Percentiles rank a stretch among this genome's conserved stretches.
Conservation (phyloP, 208 protist genomes). For the Crithidia brevicula region DNA sequence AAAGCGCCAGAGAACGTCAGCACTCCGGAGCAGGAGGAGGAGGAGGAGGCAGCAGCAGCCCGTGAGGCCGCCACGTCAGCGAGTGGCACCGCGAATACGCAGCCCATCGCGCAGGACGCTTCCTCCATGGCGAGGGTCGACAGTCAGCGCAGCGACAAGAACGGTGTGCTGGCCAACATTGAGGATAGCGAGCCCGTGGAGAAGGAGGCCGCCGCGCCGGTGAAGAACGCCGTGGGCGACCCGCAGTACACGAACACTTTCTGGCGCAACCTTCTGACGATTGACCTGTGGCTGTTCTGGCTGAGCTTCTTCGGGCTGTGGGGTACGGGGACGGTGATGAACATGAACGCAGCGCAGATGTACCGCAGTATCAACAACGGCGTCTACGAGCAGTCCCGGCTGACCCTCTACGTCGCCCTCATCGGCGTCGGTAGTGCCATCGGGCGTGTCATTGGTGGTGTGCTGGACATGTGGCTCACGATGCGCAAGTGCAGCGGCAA, state of each 20-base stretch:
- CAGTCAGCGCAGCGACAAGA: not conserved
- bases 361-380: constrained; percentile 68
- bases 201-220: constrained; percentile 3
- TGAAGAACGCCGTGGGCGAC: constrained; percentile 31
- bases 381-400: constrained; percentile 30
- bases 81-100: not conserved
- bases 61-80: not conserved
- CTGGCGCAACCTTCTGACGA: constrained; percentile 67
- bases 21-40: constrained; percentile 8
- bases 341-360: constrained; percentile 78
- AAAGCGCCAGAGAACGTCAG: not conserved
- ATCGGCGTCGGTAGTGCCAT: constrained; percentile 75
- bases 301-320: constrained; percentile 71
- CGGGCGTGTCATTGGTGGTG: constrained; percentile 59
- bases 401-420: constrained; percentile 67
- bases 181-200: constrained; percentile 12
- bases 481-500: constrained; percentile 28
- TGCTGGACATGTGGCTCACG: constrained; percentile 62
- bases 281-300: constrained; percentile 79
- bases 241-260: constrained; percentile 71
- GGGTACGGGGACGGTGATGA: constrained; percentile 74
- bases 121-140: too few relatives aligned
- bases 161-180: not conserved
- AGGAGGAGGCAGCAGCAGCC: not conserved
- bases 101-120: too few relatives aligned